Percentiles rank a stretch among this genome's conserved stretches.
Conservation (phyloP, 805 yeast genomes). For the Wickerhamomyces ciferrii region DNA sequence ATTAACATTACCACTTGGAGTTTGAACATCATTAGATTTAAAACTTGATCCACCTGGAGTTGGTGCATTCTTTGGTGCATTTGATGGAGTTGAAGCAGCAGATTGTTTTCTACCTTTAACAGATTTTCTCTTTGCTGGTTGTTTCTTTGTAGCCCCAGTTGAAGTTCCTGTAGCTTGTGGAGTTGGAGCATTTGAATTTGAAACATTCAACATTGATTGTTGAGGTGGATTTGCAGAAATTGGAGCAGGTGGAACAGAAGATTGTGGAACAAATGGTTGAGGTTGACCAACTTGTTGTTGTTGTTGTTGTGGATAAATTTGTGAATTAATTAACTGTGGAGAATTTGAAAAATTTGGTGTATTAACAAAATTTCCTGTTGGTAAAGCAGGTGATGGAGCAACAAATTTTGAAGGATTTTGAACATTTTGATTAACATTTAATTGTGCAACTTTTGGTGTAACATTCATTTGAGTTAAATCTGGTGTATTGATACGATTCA, state of each 20-base stretch:
- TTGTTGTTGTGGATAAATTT: background rate
- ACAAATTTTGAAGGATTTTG: too few species aligned
- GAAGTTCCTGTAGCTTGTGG: background rate
- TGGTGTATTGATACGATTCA: slow-evolving; percentile 5
- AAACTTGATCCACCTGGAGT: background rate
- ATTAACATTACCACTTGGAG: too few species aligned
- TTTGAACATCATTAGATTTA: too few species aligned
- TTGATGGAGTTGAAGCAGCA: slow-evolving; percentile 2
- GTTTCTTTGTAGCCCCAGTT: slow-evolving; percentile 3
- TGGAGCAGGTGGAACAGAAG: background rate
- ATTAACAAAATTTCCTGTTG: slow-evolving; percentile 3
- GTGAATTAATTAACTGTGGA: slow-evolving; percentile 7
- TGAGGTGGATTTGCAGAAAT: background rate
- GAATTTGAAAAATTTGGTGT: slow-evolving; percentile 5
- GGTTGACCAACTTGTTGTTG: slow-evolving; percentile 2
- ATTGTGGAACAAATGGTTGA: slow-evolving; percentile 1
- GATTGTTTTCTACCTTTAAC: slow-evolving; percentile 6
- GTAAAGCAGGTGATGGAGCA: slow-evolving; percentile 5
- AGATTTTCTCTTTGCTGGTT: slow-evolving; percentile 8
- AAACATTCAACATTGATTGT: too few species aligned
- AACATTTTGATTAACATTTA: background rate
- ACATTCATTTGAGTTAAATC: slow-evolving; percentile 3
- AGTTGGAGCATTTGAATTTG: background rate
- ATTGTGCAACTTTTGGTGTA: background rate
- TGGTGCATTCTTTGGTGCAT: slow-evolving; percentile 4